Percentiles rank a stretch among this genome's conserved stretches.
phyloP scores from a whole-genome alignment of 495 filamentous ascomycete genomes.

The Cryomyces minteri region DNA sequence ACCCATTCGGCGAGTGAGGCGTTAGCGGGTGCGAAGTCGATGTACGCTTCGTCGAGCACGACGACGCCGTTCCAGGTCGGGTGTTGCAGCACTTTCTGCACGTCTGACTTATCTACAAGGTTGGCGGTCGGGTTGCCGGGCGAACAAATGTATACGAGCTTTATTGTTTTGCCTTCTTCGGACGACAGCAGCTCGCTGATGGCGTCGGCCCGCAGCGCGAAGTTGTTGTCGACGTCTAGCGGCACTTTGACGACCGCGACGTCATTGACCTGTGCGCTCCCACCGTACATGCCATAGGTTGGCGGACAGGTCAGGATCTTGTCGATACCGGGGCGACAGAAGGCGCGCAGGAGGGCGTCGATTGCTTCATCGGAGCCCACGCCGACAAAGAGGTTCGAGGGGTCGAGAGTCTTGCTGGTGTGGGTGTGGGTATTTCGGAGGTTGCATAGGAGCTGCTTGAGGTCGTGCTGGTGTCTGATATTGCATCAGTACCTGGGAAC shows the following conservation, averaged over 20 bases:
- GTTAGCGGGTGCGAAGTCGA: constrained; percentile 74
- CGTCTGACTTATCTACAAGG: constrained; percentile 55
- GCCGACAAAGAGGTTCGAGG: constrained; percentile 79
- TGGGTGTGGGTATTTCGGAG: constrained; percentile 73
- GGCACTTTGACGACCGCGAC: constrained; percentile 70
- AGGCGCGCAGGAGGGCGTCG: constrained; percentile 79
- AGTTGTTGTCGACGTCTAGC: constrained; percentile 39
- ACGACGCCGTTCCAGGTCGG: constrained; percentile 91
- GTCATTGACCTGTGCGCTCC: constrained; percentile 88
- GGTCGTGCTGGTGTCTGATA: constrained; percentile 54
- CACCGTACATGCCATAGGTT: constrained; percentile 96
- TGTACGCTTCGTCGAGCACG: constrained; percentile 88
- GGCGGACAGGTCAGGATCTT: constrained; percentile 88
- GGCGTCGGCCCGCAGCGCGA: constrained; percentile 49
- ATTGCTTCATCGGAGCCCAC: constrained; percentile 95
- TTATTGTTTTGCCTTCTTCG: constrained; percentile 41
- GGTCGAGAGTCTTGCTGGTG: constrained; percentile 52
- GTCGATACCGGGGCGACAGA: constrained; percentile 74
- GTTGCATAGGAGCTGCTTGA: constrained; percentile 75
- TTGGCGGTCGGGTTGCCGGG: constrained; percentile 86
- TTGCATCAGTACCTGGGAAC: background rate
- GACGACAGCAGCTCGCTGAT: constrained; percentile 44
- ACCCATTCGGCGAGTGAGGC: constrained; percentile 87
- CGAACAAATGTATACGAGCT: constrained; percentile 79
- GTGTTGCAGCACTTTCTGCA: constrained; percentile 60